Base-by-base conservation (phyloP, 352 stramenopile genomes). In the Globisporangium nagaii region DNA sequence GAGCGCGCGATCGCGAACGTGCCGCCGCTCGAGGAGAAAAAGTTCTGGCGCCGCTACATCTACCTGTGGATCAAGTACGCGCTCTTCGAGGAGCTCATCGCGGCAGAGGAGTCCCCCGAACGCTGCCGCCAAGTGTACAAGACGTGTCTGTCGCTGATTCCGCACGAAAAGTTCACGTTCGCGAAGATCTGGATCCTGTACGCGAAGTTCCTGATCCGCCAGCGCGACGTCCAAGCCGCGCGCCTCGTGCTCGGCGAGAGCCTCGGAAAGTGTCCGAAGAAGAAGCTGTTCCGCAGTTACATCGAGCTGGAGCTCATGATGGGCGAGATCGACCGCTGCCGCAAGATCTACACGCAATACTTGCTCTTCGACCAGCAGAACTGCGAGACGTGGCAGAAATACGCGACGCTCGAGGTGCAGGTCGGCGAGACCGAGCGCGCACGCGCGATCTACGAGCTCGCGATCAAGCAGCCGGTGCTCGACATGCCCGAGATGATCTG, bases 61-160 rank as follows among this genome's bases (percentile, higher is more conserved):
- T 99, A 98, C 66, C 69, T 99, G 20, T 99, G 97, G 97, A 98
- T 99, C 64, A 98, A 99, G 64, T 99, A 99, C 66, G 96, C 97
- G 7, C 65, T 98, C 3, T 99, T 97, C 54, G 96, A 99, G 72
- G 97, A 99, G 75, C 69, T 99, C 11, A 68, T 95, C 20, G 87
- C 83, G 0, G 70, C 85, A 0, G 53, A 45, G 3, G 75, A 80
- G 22, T 75, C 68, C 12, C 65, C 69, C 0, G 73, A 93, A 40
- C 77, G 88, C 19, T 90, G 91, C 12, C 83, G 87, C 24, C 88
- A 97, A 58, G 89, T 99, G 31, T 99, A 99, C 72, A 81, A 96
- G 61, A 90, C 82, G 19, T 98, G 93, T 41, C 58, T 99, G 0
- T 70, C 81, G 20, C 55, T 98, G 12, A 96, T 99, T 57, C 96